Base-by-base conservation (phyloP, 768 basidiomycete genomes). In the Pleurotus eryngii region DNA sequence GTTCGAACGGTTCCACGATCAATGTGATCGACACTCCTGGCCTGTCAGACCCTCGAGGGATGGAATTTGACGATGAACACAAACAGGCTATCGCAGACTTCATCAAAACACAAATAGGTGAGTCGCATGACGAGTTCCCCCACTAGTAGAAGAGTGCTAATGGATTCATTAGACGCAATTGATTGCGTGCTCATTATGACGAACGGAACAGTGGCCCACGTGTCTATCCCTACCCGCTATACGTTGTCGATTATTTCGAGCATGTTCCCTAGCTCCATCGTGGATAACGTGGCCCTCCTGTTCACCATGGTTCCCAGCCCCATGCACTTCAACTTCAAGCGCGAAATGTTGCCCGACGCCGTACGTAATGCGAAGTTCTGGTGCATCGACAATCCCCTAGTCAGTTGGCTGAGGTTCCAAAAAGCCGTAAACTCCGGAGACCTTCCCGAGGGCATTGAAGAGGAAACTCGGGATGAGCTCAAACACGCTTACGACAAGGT, bases 11-110 rank as follows among this genome's bases (percentile, higher is more conserved):
- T 1, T 26, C 47, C 20, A 46, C 39, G 38, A 39, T 70, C 15
- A 59, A 61, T 40, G 61, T 70, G 15, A 59, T 70, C 15, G 68
- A 70, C 51, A 68, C 68, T n/a, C 68, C 68, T 27, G 68, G 68
- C 7, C 65, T 70, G 9, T 62, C 59, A 15, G 66, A 70, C 51
- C 67, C 68, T 9, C 65, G 68, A 20, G 68, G 68, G 20, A 54
- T 67, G 4, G 58, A 62, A 8, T 57, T 66, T 30, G 68, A 69
- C 42, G 56, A 63, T 24, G 27, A 55, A 20, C 68, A 68, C 55
- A 67, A 66, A 58, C 40, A 27, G 7, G 58, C 55, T 30, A 68
- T 69, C 20, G 65, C 68, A 4, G 47, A 61, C 3, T 60, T 59
- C 9, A 69, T 69, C 42, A 40, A 55, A 15, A 53, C 56, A 15